phyloP scores from a whole-genome alignment of 768 basidiomycete species.

The Psilocybe sp. region DNA sequence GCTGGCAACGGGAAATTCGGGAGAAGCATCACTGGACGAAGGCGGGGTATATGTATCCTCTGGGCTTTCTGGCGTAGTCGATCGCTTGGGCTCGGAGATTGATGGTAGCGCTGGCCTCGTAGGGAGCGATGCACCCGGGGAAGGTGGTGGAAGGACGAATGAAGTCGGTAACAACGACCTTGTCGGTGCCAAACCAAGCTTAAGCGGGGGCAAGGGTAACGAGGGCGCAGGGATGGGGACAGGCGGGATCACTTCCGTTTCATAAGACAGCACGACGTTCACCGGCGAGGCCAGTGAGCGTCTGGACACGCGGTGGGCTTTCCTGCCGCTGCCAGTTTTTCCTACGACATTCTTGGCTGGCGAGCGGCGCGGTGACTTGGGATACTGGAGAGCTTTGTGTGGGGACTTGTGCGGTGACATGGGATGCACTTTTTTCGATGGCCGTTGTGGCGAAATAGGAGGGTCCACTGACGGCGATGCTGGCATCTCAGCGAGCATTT shows the following conservation, averaged over 20 bases:
- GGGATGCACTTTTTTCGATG: slow-evolving; percentile 16
- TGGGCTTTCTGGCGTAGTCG: neutral
- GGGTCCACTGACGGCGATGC: slow-evolving; percentile 36
- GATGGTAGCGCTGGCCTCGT: slow-evolving; percentile 40
- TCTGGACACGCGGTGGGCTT: slow-evolving; percentile 43
- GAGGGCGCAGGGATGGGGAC: slow-evolving; percentile 26
- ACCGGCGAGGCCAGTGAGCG: slow-evolving; percentile 38
- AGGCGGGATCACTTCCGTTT: slow-evolving; percentile 39
- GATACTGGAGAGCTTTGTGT: slow-evolving; percentile 30
- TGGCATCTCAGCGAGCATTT: slow-evolving; percentile 57
- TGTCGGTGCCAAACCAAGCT: slow-evolving; percentile 20
- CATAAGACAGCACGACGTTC: slow-evolving; percentile 33
- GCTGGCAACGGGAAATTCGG: slow-evolving; percentile 9
- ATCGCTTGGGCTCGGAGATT: slow-evolving; percentile 12
- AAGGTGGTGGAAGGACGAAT: slow-evolving; percentile 78
- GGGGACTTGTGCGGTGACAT: slow-evolving; percentile 31
- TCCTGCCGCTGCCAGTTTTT: slow-evolving; percentile 33
- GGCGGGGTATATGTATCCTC: slow-evolving; percentile 7
- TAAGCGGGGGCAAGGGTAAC: slow-evolving; percentile 32
- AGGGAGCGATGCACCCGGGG: slow-evolving; percentile 65
- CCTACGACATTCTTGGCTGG: slow-evolving; percentile 22
- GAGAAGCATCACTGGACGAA: slow-evolving; percentile 9
- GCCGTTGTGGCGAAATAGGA: slow-evolving; percentile 10
- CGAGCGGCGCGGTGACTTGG: slow-evolving; percentile 25
- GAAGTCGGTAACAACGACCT: slow-evolving; percentile 60